Base-by-base conservation (phyloP, 2,329 filamentous ascomycete species). In the Graphilbum fragrans region DNA sequence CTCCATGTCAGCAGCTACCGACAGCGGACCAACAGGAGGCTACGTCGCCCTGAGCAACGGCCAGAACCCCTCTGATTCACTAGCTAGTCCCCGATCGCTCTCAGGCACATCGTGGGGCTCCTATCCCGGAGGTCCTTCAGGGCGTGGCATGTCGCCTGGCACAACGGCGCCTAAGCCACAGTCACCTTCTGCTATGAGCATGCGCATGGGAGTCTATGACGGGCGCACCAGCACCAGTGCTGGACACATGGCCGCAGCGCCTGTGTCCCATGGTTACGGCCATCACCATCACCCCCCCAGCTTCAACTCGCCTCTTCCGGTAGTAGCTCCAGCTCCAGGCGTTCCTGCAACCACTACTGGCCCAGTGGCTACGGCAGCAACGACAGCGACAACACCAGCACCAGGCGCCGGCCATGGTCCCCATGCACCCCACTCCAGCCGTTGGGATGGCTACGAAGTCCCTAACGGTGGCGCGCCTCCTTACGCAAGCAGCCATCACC, bases 1-100 rank as follows among this genome's bases (percentile, higher is more conserved):
- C 5, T 54, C 57, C 1, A 47, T 52, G 7, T 54, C 59, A 1
- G 55, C 56, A 6, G 52, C 50, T 18, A 54, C 60, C 1, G 64
- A 66, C 19, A 55, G 58, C 2, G 53, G 58, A 5, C 54, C 58
- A 2, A 51, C 60, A 23, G 63, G 58, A 41, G 65, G 55, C 46
- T 68, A 57, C 49, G 59, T 56, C 16, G 56, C 58, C 39, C 48
- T 52, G 40, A 64, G 53, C 48, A 62, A 55, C 27, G 53, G 46
- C 9, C 35, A 43, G 17, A 50, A 62, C 49, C 65, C 71, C 34
- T 61, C 68, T 35, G 70, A 74, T 35, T 58, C 64, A 5, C 63
- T 75, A 23, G 61, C 69, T 0, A 75, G 71, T 9, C 71, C 72
- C 1, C 61, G 72, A 2, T 71, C 70, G 2, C 57, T 75, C 3